These are phyloP conservation scores for Neoscytalidium dimidiatum DNA, from an alignment of 2,329 filamentous ascomycete genomes.

Conservation along the genomic window DNA sequence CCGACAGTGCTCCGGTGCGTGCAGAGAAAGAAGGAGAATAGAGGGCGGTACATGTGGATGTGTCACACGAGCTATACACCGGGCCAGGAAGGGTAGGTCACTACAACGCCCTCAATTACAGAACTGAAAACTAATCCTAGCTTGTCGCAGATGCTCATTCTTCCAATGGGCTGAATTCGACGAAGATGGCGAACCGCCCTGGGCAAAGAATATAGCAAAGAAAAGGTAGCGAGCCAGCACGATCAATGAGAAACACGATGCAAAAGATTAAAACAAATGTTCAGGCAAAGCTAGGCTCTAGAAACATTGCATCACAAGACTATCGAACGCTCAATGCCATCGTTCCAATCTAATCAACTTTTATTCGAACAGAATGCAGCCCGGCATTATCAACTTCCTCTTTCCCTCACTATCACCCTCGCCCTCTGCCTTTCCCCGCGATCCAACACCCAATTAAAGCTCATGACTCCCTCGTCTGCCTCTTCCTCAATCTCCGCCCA, in stretches of 20 bases:
- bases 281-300: not conserved
- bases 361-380: not conserved
- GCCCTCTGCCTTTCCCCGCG: conserved; percentile 74
- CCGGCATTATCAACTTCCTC: conserved; percentile 7
- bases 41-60: conserved; percentile 91
- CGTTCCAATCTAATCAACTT: not conserved
- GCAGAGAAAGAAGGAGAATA: conserved; percentile 73
- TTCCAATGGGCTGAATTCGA: conserved; percentile 88
- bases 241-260: no score
- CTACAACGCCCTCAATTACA: conserved; percentile 19
- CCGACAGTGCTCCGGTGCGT: conserved; percentile 73
- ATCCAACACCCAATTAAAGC: conserved; percentile 70
- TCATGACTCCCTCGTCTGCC: conserved; percentile 49
- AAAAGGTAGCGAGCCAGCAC: not conserved
- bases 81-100: conserved; percentile 52
- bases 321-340: not conserved
- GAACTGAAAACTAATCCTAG: conserved; percentile 28
- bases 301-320: not conserved
- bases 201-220: conserved; percentile 37
- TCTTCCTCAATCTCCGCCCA: conserved; percentile 73
- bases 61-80: conserved; percentile 76
- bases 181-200: conserved; percentile 78
- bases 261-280: not conserved
- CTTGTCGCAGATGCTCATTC: conserved; percentile 64
- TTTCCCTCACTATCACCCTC: conserved; percentile 62